These are phyloP conservation scores for Leonotis leonurus DNA, from an alignment of 257 asterid genomes.

Conservation along the genomic window DNA sequence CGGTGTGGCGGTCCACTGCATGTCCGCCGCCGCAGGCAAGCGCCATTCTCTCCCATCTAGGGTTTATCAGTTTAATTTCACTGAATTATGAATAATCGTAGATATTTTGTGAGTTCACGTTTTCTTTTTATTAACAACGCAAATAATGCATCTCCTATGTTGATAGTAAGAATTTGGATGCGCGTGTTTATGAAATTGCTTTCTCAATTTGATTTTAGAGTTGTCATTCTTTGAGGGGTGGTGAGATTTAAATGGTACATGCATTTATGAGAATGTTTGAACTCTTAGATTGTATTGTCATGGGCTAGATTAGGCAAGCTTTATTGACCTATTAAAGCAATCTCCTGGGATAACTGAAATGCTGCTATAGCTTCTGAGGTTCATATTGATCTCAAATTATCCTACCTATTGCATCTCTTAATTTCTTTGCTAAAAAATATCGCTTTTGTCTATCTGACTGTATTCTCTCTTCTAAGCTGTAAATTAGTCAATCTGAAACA, in stretches of 20 bases:
- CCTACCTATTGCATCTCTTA: neutral
- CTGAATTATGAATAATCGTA: neutral
- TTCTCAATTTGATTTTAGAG: neutral
- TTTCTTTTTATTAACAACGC: neutral
- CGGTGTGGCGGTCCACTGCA: slow-evolving; percentile 52
- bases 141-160: neutral
- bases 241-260: neutral
- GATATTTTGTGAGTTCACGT: neutral
- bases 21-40: slow-evolving; percentile 58
- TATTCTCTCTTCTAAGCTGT: neutral
- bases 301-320: neutral
- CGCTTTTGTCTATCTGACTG: neutral
- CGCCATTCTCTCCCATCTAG: neutral
- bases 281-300: neutral
- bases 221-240: neutral
- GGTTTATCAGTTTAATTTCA: neutral
- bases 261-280: neutral
- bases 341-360: no score
- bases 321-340: neutral
- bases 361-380: neutral
- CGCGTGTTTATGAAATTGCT: neutral
- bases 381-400: neutral
- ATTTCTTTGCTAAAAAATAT: neutral
- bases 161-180: neutral
- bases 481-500: slow-evolving; percentile 11